These are phyloP conservation scores for Thielaviopsis punctulata DNA, from an alignment of 2,329 filamentous ascomycete genomes.

Conservation along the genomic window DNA sequence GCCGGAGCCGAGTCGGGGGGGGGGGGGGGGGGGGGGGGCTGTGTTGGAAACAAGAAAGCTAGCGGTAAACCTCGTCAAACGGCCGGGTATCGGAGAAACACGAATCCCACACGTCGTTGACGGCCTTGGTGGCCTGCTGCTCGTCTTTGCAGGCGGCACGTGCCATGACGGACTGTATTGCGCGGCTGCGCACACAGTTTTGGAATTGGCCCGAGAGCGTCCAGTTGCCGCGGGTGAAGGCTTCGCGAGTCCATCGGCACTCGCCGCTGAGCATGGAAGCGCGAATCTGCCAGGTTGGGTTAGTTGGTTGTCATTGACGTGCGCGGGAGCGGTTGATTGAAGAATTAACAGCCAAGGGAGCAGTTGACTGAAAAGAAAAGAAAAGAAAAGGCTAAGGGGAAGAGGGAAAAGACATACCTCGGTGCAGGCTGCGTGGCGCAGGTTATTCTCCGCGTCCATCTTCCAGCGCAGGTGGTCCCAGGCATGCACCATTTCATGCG, in stretches of 20 bases:
- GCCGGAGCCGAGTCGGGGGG: background rate
- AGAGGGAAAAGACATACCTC: constrained; percentile 41
- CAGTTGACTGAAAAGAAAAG: background rate
- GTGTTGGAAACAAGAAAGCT: constrained; percentile 6
- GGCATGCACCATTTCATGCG: constrained; percentile 96
- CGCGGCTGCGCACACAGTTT: constrained; percentile 70
- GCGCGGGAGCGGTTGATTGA: too few species aligned
- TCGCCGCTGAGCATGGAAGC: constrained; percentile 87
- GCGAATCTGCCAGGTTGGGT: constrained; percentile 46
- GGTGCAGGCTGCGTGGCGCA: constrained; percentile 83
- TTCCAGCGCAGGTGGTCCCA: constrained; percentile 90
- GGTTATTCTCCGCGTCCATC: constrained; percentile 59
- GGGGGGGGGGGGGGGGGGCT: background rate
- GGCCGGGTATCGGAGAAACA: constrained; percentile 88
- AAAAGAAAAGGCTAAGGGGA: background rate
- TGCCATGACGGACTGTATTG: constrained; percentile 60
- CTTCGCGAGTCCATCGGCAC: constrained; percentile 77
- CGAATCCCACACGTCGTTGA: constrained; percentile 97
- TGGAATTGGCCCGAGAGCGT: constrained; percentile 85
- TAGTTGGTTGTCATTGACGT: constrained; percentile 9
- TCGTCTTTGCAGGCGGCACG: constrained; percentile 72
- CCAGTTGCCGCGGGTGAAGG: constrained; percentile 72
- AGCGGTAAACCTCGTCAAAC: constrained; percentile 92
- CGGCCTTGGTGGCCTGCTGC: constrained; percentile 67
- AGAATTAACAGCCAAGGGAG: too few species aligned